Base-by-base conservation (phyloP, 768 basidiomycete genomes). In the Collybia sordida region DNA sequence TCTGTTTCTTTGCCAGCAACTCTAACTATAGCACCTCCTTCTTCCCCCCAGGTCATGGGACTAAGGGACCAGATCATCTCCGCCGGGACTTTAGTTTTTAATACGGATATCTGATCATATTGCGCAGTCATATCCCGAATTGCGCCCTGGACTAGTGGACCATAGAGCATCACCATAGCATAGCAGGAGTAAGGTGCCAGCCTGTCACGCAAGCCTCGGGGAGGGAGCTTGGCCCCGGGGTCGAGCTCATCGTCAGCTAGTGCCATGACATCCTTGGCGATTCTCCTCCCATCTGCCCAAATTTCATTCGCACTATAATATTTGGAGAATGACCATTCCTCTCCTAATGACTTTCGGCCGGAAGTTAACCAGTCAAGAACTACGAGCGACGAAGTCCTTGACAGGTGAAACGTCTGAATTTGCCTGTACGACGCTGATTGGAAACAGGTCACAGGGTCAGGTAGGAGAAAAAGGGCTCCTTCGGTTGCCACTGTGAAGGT, bases 391-490 rank as follows among this genome's bases (percentile, higher is more conserved):
- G 86, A 78, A 37, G 74, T 74, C 8, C 59, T 59, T 7, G 75
- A 75, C 28, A 97, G 75, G 47, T 74, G 70, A 68, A 98, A 93
- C 36, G 75, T 83, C 72, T 98, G 96, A 2, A 73, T 70, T 64
- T 98, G 95, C 51, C 79, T 78, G 69, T 98, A 98, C 0, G 80
- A 80, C 6, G 96, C 90, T 18, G 77, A 74, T 22, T 81, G 80
- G 71, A 96, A 98, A 67, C 94, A 97, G 18, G 94, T 93, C 42
- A 97, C 91, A 19, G 94, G 92, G 60, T 96, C 90, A 1, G 94
- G 95, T 23, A 98, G 81, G 42, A 97, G 77, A 60, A 94, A 82
- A 43, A 98, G 75, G 2, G 80, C 72, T 34, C 85, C 75, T 0
- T 66, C 60, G 1, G 79, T 59, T 4, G 73, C 68, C 42, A 97